These are phyloP conservation scores for Cucumis hystrix DNA, from an alignment of 306 rosid species.

Conservation along the genomic window DNA sequence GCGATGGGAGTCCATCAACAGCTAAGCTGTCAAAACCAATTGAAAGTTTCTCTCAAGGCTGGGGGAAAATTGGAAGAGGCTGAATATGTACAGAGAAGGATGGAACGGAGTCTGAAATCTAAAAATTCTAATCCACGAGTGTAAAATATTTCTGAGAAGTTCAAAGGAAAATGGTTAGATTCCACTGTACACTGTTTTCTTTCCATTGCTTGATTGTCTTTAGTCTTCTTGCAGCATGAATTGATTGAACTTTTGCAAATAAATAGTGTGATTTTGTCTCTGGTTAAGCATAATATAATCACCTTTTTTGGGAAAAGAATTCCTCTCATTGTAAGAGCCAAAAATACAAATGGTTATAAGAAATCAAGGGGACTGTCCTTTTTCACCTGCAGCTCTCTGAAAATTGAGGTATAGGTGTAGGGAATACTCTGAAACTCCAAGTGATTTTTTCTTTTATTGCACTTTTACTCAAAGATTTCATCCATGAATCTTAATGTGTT, in stretches of 20 bases:
- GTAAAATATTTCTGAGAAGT: slow-evolving; percentile 11
- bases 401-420: no score
- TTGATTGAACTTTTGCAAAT: background rate
- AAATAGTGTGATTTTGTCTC: background rate
- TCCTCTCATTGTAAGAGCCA: background rate
- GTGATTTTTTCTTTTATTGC: no score
- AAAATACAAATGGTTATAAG: background rate
- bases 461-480: no score
- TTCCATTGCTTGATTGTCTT: background rate
- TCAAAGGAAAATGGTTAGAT: slow-evolving; percentile 10
- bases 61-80: slow-evolving; percentile 49
- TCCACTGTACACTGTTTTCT: background rate
- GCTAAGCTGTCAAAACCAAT: slow-evolving; percentile 36
- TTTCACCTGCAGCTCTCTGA: background rate
- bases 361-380: background rate
- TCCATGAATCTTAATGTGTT: no score
- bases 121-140: slow-evolving; percentile 11
- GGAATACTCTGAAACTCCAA: no score
- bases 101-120: slow-evolving; percentile 8
- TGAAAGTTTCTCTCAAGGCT: slow-evolving; percentile 37
- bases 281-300: background rate
- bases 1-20: slow-evolving; percentile 46
- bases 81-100: slow-evolving; percentile 50
- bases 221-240: background rate
- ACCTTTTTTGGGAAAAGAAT: background rate